Evolutionary conservation across 2,329 filamentous ascomycete genomes (phyloP), one percentile per base, ranked within the genome.

Genomic region (Pseudocercospora macadamiae): DNA sequence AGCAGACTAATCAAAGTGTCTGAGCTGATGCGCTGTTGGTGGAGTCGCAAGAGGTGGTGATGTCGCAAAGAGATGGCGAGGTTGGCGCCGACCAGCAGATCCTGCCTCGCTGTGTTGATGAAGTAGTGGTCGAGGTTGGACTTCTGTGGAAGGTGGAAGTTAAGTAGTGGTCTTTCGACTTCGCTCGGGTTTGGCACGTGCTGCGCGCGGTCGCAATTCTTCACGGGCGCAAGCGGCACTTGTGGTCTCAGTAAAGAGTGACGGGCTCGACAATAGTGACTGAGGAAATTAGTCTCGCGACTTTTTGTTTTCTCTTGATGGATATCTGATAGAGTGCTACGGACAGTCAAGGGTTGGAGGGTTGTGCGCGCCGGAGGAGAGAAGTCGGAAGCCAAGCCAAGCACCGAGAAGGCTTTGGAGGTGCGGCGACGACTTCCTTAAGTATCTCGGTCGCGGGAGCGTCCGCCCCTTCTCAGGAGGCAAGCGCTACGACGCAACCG

Each of bases 1-100:
- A 60, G 57, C 57, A 60, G 57, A 60, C 57, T 60, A 60, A 34
- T 60, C 57, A 60, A 60, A 60, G 57, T 56, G 57, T 60, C 57
- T 56, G 57, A 60, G 57, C 57, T 47, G 57, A 60, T 60, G 57
- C 57, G 57, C 57, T 48, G 47, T 47, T 47, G 57, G 37, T 36
- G 47, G 16, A 21, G 36, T 39, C 21, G 42, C 42, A 21, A 21
- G 19, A 21, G 7, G 21, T 14, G n/a, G n/a, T n/a, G n/a, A n/a
- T n/a, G 51, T 53, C 34, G 51, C 51, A 26, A 37, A 39, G 51
- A 12, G 51, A 26, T 18, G 12, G 34, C 32, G 36, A 53, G 51
- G 51, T 8, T 53, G 57, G 57, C 44, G 53, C 57, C 57, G 53
- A 52, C 57, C 57, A 56, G 57, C 57, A 60, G 57, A 60, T 55